Evolutionary conservation across 177 flowering plant genomes (phyloP).

Genomic region (Telopea speciosissima): DNA sequence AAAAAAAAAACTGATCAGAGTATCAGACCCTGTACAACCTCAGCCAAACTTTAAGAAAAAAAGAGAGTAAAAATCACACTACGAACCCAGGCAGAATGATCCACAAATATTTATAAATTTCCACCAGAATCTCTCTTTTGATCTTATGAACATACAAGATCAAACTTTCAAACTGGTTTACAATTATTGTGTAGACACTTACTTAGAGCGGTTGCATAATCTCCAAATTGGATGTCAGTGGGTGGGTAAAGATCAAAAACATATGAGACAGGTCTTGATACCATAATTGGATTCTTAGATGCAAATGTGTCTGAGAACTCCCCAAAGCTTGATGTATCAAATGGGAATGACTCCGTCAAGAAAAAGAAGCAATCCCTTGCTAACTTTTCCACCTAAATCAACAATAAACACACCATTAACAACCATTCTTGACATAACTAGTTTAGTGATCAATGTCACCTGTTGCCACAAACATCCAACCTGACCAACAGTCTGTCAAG

Average conservation of each 20-base stretch:
- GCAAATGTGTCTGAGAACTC: slow-evolving; percentile 28
- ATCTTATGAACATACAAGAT: background rate
- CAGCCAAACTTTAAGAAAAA: no score
- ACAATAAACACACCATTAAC: background rate
- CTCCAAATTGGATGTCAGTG: slow-evolving; percentile 43
- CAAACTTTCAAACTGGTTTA: background rate
- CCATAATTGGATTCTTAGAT: slow-evolving; percentile 40
- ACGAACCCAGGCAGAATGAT: background rate
- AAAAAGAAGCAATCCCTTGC: slow-evolving; percentile 80
- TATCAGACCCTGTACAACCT: no score
- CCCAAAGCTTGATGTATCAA: slow-evolving; percentile 66
- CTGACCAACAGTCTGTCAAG: background rate
- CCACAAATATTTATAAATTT: background rate
- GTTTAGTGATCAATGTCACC: background rate
- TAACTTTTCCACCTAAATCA: slow-evolving; percentile 73
- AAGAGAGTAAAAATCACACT: background rate
- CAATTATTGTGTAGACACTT: slow-evolving; percentile 22
- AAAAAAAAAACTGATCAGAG: no score
- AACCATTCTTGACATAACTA: background rate
- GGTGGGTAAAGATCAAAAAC: slow-evolving; percentile 66
- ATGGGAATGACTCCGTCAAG: slow-evolving; percentile 61
- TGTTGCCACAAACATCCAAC: background rate
- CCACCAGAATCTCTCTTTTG: background rate
- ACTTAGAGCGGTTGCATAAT: slow-evolving; percentile 35
- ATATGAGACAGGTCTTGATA: slow-evolving; percentile 54